Percentiles rank a stretch among this genome's conserved stretches.
Evolutionary conservation across 352 stramenopile genomes (phyloP).

Genomic region (Lagenidium sp.): DNA sequence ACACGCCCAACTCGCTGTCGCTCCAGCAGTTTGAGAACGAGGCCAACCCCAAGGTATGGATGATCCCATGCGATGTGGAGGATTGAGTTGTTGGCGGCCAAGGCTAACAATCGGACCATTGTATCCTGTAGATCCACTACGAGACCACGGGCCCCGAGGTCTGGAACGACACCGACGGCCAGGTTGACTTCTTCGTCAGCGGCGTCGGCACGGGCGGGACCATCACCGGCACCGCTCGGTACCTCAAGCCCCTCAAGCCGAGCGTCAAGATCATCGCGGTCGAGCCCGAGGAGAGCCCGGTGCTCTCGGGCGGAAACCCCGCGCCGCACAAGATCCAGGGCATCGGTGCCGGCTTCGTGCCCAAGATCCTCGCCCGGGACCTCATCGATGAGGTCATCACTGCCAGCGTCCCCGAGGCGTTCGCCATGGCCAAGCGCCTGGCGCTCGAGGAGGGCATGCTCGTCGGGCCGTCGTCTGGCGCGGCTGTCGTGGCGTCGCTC

Average conservation of each 20-base stretch:
- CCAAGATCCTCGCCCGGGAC: slow-evolving; percentile 66
- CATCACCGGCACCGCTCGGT: slow-evolving; percentile 75
- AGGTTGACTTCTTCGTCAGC: slow-evolving; percentile 85
- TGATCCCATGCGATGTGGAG: too few relatives aligned
- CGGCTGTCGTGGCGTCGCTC: slow-evolving; percentile 77
- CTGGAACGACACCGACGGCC: slow-evolving; percentile 82
- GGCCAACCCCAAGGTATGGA: slow-evolving; percentile 95
- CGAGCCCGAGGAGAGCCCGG: slow-evolving; percentile 75
- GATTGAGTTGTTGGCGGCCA: too few relatives aligned
- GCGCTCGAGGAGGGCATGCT: slow-evolving; percentile 82
- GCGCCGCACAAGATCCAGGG: slow-evolving; percentile 84
- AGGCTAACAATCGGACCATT: too few relatives aligned
- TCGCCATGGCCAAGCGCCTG: slow-evolving; percentile 81
- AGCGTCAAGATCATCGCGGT: slow-evolving; percentile 77
- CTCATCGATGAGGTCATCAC: slow-evolving; percentile 89
- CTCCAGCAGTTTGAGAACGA: slow-evolving; percentile 96
- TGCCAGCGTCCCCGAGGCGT: slow-evolving; percentile 67
- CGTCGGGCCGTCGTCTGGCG: slow-evolving; percentile 80
- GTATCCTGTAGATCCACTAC: slow-evolving; percentile 62
- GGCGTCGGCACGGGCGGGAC: slow-evolving; percentile 84
- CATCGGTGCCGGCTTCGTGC: slow-evolving; percentile 77
- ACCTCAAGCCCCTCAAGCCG: slow-evolving; percentile 84
- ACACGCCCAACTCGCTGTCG: slow-evolving; percentile 70
- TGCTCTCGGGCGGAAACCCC: slow-evolving; percentile 75
- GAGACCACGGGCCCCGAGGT: slow-evolving; percentile 85